Base-by-base conservation (phyloP, 179 eudicot species). In the Spergularia azorica region DNA sequence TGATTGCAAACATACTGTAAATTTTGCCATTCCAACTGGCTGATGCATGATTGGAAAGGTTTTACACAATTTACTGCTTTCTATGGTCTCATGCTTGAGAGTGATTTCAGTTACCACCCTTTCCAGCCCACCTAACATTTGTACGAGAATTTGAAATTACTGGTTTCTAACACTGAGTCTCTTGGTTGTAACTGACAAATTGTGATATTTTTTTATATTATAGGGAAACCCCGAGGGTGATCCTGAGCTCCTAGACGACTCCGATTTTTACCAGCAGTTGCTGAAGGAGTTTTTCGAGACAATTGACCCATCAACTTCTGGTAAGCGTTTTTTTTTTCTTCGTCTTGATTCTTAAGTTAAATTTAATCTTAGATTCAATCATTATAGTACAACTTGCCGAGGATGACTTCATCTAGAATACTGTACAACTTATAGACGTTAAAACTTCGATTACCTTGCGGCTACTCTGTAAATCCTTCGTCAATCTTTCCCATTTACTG, bases 241-340 rank as follows among this genome's bases (percentile, higher is more conserved):
- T 70, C 97, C 98, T 21, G 97, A 95, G 77, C 89, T 95, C 70
- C 79, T 95, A 76, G 94, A 92, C 70, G 98, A 95, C 86, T 83
- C 92, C 2, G 97, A 91, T n/a, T 95, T 95, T 62, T 92, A 92
- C 77, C 97, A 92, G 81, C 97, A 92, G 69, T 82, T 95, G 74
- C 80, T 95, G 80, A 95, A 89, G 80, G 98, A 95, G 78, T 95
- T 95, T 78, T 87, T 94, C 73, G 96, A 91, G 84, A 83, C 94
- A 52, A 48, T 89, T 78, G 92, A 92, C 59, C 88, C 92, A 50
- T 54, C 88, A 58, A 81, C 98, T 54, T 87, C 96, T 68, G 96
- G 98, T 95, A 88, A 75, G 72, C 2, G 1, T 26, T 26, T 43
- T 43, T 4, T 43, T 43, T n/a, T 76, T 51, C 72, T 5, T 10